Conservation (phyloP, 495 filamentous ascomycete genomes). For the Penicillium coffeae region DNA sequence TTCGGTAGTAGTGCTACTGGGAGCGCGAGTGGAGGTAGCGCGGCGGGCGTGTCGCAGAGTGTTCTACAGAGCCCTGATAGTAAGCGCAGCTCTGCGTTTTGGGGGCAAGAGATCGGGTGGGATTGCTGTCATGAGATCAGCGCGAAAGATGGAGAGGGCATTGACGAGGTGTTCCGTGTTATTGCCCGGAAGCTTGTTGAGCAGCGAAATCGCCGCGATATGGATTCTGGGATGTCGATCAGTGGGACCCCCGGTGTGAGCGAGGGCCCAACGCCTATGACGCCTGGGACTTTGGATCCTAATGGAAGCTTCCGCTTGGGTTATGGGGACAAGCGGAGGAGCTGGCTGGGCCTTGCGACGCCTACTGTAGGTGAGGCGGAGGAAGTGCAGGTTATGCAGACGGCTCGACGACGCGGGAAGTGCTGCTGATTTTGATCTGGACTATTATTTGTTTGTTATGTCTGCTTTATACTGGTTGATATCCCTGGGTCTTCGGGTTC, state of each 20-base stretch:
- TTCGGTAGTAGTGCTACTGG: slow-evolving; percentile 11
- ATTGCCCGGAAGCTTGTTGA: slow-evolving; percentile 94
- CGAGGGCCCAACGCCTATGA: slow-evolving; percentile 9
- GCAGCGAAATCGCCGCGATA: slow-evolving; percentile 65
- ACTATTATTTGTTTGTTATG: slow-evolving; percentile 1
- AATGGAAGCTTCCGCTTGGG: slow-evolving; percentile 47
- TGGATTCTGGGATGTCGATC: slow-evolving; percentile 46
- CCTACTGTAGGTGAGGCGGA: slow-evolving; percentile 35
- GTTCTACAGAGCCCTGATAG: slow-evolving; percentile 63
- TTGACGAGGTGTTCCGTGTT: slow-evolving; percentile 95
- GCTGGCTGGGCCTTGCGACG: slow-evolving; percentile 52
- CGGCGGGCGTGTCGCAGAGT: slow-evolving; percentile 21
- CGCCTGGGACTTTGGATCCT: slow-evolving; percentile 23
- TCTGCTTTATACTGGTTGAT: slow-evolving; percentile 29
- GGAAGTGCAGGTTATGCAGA: slow-evolving; percentile 22
- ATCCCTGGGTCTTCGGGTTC: neutral
- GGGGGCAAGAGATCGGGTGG: slow-evolving; percentile 91
- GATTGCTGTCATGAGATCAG: slow-evolving; percentile 96
- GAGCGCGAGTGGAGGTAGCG: slow-evolving; percentile 13
- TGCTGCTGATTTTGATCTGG: slow-evolving; percentile 34
- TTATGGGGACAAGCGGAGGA: slow-evolving; percentile 44
- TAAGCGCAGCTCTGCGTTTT: slow-evolving; percentile 80
- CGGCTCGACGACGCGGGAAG: slow-evolving; percentile 25
- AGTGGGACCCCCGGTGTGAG: slow-evolving; percentile 38
- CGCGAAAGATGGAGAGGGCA: slow-evolving; percentile 89